Evolutionary conservation across 306 rosid species (phyloP).

Genomic region (Ormosia emarginata): DNA sequence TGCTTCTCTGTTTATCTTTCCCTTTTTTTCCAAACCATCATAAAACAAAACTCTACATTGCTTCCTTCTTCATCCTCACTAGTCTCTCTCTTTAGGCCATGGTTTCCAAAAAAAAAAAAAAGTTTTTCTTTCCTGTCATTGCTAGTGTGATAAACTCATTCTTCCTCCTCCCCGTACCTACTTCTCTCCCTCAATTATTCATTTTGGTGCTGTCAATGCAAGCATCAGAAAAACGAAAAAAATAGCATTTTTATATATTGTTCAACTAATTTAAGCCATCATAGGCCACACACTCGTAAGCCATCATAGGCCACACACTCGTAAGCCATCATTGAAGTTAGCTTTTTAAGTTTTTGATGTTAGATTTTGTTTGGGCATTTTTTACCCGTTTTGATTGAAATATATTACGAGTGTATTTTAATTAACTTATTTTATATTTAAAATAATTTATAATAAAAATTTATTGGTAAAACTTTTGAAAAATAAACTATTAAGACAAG

Average conservation of each 20-base stretch:
- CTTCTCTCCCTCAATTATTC: neutral
- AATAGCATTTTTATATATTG: neutral
- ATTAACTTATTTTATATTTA: too few species aligned
- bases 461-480: too few species aligned
- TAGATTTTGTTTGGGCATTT: neutral
- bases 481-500: too few species aligned
- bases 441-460: too few species aligned
- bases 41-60: neutral
- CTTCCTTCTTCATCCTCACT: neutral
- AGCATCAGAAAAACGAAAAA: neutral
- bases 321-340: neutral
- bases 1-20: neutral
- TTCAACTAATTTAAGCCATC: neutral
- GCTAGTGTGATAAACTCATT: neutral
- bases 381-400: neutral
- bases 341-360: neutral
- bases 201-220: neutral
- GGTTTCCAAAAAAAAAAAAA: too few species aligned
- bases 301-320: too few species aligned
- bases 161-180: too few species aligned
- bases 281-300: too few species aligned
- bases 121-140: neutral
- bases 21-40: neutral
- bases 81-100: neutral
- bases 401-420: too few species aligned